Evolutionary conservation across 495 filamentous ascomycete species (phyloP).

Genomic region (Podospora appendiculata): DNA sequence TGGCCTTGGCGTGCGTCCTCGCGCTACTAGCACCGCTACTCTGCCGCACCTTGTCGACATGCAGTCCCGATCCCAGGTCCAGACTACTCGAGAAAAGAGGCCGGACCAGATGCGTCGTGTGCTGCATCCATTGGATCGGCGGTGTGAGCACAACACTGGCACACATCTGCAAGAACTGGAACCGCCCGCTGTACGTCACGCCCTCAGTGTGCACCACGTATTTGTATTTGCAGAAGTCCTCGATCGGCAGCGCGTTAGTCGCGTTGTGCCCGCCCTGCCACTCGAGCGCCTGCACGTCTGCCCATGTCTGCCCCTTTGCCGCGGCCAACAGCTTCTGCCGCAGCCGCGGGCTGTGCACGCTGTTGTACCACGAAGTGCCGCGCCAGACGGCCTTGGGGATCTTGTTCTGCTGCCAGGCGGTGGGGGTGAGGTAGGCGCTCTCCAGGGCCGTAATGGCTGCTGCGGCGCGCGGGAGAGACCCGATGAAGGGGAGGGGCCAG

Average conservation of each 20-base stretch:
- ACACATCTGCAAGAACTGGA: slow-evolving; percentile 48
- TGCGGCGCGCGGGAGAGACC: slow-evolving; percentile 46
- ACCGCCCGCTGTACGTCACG: slow-evolving; percentile 48
- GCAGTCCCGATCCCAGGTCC: not conserved
- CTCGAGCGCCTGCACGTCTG: slow-evolving; percentile 40
- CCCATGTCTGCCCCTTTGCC: slow-evolving; percentile 34
- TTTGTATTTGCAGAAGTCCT: slow-evolving; percentile 36
- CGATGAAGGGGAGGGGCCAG: slow-evolving; percentile 56
- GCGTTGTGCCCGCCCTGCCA: slow-evolving; percentile 18
- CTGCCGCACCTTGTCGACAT: not conserved
- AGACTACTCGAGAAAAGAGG: slow-evolving; percentile 34
- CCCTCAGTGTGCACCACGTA: slow-evolving; percentile 56
- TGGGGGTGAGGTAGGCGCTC: not conserved
- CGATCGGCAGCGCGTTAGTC: slow-evolving; percentile 28
- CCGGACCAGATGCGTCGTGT: slow-evolving; percentile 38
- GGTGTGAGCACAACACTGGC: slow-evolving; percentile 39
- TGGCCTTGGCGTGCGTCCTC: not conserved
- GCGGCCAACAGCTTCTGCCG: slow-evolving; percentile 35
- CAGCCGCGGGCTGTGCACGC: slow-evolving; percentile 29
- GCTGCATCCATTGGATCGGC: slow-evolving; percentile 42
- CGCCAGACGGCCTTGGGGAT: slow-evolving; percentile 63
- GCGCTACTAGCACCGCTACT: not conserved
- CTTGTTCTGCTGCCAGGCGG: slow-evolving; percentile 39
- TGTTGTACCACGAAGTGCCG: slow-evolving; percentile 49
- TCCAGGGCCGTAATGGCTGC: slow-evolving; percentile 38